Evolutionary conservation across 805 yeast genomes (phyloP), one percentile per base, ranked within the genome.

Genomic region (Sungouiozyma intestinalis): DNA sequence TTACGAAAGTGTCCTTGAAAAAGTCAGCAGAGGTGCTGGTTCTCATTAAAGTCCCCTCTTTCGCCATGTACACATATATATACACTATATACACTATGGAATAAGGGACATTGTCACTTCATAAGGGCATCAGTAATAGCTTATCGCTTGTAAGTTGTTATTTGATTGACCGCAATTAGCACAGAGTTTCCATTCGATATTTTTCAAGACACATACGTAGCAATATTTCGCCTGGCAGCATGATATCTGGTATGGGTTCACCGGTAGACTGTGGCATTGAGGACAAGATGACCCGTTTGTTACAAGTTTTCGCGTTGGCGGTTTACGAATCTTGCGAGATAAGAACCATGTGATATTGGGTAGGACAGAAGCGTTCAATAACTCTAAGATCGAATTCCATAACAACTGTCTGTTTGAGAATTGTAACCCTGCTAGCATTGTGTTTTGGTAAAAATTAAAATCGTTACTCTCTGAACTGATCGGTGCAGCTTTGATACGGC

Each of bases 1-100:
- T 50, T 85, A 82, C 67, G 98, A 90, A 64, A 74, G 88, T 52
- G 92, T 92, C 46, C 76, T 88, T 65, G 96, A 85, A 62, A 83
- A 71, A 65, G 96, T 88, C 55, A 43, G 86, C 64, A 81, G 79
- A 67, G 88, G 85, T 61, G 84, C 87, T 50, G 81, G 79, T 40
- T 69, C 74, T 50, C 79, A 73, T 57, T 73, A 66, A 36, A 18
- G 16, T 5, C 7, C 16, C 6, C 6, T 24, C 29, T 6, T 24
- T 24, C 29, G 11, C 11, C 29, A 24, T 24, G 29, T 11, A 24
- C 11, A 24, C 9, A 24, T 24, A 24, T 24, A 24, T 24, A 24
- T n/a, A n/a, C n/a, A n/a, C n/a, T n/a, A n/a, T n/a, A n/a, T n/a
- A n/a, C n/a, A n/a, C n/a, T n/a, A n/a, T n/a, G n/a, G n/a, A n/a